Conservation (phyloP, 2,329 filamentous ascomycete species). For the Fusarium virguliforme region DNA sequence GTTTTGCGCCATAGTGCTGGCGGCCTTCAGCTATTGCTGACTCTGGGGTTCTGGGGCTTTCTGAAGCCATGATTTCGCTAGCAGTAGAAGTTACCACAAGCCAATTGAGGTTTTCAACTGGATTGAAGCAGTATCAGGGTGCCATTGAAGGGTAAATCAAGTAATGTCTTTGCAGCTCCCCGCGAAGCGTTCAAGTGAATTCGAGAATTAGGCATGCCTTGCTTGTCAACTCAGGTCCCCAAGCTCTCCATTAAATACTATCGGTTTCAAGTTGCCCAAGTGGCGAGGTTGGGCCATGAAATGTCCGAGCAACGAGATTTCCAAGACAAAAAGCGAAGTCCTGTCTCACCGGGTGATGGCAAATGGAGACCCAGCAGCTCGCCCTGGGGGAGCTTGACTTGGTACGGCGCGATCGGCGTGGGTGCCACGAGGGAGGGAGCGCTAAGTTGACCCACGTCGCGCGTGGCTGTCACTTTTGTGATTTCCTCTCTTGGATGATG, state of each 20-base stretch:
- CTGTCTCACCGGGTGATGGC: too few relatives aligned
- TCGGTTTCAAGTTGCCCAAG: conserved; percentile 8
- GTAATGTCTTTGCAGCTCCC: not conserved
- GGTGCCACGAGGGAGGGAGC: conserved; percentile 19
- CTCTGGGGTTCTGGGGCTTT: conserved; percentile 44
- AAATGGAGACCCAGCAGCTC: not conserved
- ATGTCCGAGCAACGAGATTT: not conserved
- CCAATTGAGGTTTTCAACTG: not conserved
- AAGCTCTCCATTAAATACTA: not conserved
- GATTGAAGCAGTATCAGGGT: not conserved
- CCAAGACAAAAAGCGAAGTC: not conserved
- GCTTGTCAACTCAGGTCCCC: conserved; percentile 11
- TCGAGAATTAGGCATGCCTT: conserved; percentile 5
- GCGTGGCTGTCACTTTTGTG: not conserved
- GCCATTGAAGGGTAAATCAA: not conserved
- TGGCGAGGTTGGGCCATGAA: conserved; percentile 22
- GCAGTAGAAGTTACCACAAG: not conserved
- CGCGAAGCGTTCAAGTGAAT: not conserved
- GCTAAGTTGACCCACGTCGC: conserved; percentile 9
- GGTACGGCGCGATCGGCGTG: conserved; percentile 12
- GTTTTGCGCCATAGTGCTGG: conserved; percentile 53
- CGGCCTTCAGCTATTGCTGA: conserved; percentile 55
- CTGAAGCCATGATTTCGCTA: conserved; percentile 34
- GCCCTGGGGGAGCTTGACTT: not conserved
- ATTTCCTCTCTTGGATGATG: not conserved